These are phyloP conservation scores for Trypanosoma conorhini DNA, from an alignment of 208 protist genomes.

Conservation along the genomic window DNA sequence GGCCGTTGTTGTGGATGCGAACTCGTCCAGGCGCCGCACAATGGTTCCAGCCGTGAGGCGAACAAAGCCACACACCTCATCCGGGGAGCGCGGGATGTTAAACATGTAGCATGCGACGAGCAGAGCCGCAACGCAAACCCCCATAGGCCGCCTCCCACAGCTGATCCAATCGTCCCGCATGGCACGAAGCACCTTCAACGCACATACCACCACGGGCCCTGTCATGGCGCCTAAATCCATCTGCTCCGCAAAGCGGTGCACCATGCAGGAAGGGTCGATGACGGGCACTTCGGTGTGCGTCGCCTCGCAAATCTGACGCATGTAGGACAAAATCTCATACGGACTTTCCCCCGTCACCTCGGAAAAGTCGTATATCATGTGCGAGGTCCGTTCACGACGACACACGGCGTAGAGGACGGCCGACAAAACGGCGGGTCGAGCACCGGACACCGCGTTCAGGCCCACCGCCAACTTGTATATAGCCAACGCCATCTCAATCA, in stretches of 20 bases:
- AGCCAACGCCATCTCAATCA: conserved; percentile 73
- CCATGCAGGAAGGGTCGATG: conserved; percentile 83
- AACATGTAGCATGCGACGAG: conserved; percentile 90
- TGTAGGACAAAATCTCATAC: conserved; percentile 67
- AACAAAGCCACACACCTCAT: conserved; percentile 90
- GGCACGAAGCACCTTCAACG: conserved; percentile 82
- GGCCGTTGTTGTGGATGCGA: conserved; percentile 74
- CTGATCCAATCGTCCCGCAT: conserved; percentile 94
- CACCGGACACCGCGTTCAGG: conserved; percentile 76
- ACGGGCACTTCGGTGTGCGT: conserved; percentile 85
- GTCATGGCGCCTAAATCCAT: conserved; percentile 76
- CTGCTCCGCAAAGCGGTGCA: conserved; percentile 86
- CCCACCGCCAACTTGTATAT: conserved; percentile 81
- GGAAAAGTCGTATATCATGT: conserved; percentile 92
- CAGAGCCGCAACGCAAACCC: conserved; percentile 87
- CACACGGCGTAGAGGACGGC: conserved; percentile 89
- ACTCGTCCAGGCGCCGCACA: conserved; percentile 79
- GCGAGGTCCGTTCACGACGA: conserved; percentile 74
- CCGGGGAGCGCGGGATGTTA: conserved; percentile 66
- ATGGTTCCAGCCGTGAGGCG: conserved; percentile 84
- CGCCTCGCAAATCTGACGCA: conserved; percentile 73
- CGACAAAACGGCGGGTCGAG: conserved; percentile 63
- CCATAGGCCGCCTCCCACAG: conserved; percentile 86
- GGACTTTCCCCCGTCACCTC: conserved; percentile 52
- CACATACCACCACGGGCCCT: conserved; percentile 74